Conservation (phyloP, 306 rosid genomes). For the Alnus rubra region DNA sequence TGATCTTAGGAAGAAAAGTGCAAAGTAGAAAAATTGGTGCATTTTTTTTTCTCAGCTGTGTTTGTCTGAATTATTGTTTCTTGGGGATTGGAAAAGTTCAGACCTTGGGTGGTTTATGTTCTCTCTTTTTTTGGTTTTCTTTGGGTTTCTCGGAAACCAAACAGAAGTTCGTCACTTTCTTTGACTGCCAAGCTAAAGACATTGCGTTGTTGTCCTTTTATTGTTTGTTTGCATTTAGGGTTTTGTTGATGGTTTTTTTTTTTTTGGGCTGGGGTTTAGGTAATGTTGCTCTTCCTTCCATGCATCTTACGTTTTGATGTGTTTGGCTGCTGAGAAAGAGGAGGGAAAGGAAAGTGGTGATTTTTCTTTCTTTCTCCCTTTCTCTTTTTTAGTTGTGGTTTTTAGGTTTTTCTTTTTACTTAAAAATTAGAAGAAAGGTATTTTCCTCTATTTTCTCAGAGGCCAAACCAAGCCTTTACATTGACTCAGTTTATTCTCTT, state of each 20-base stretch:
- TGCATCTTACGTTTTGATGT: background rate
- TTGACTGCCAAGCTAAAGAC: background rate
- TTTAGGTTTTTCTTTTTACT: background rate
- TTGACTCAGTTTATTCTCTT: background rate
- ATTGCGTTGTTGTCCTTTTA: background rate
- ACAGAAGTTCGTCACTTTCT: background rate
- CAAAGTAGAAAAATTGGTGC: background rate
- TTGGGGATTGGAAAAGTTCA: background rate
- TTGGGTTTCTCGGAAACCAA: conserved; percentile 14
- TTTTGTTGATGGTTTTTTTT: background rate
- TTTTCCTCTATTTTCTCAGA: background rate
- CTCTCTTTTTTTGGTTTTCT: background rate
- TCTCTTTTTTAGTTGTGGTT: no score
- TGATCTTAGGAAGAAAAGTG: background rate
- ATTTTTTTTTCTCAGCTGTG: background rate
- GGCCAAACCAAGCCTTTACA: background rate
- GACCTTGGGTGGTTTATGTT: background rate
- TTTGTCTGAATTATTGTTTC: background rate
- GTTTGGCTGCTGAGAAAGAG: background rate
- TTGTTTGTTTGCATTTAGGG: background rate
- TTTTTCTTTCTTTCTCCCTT: background rate
- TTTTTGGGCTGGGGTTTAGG: background rate
- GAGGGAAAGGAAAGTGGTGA: background rate
- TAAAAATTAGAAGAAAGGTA: background rate
- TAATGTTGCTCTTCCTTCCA: conserved; percentile 4